Conservation (phyloP, 495 filamentous ascomycete species). For the Cenococcum geophilum region DNA sequence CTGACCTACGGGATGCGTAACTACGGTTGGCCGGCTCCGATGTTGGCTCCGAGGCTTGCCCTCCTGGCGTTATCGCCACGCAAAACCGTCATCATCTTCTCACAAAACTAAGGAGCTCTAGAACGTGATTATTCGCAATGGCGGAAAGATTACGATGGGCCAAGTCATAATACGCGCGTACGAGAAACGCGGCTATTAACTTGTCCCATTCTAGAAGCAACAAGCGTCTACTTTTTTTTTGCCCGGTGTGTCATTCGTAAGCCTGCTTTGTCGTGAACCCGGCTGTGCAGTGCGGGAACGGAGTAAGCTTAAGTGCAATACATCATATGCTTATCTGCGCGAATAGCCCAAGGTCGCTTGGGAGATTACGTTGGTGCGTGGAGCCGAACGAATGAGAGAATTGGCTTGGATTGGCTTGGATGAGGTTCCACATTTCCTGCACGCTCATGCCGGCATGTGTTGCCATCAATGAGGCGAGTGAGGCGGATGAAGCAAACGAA, state of each 20-base stretch:
- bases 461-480: no score
- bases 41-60: not conserved
- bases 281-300: constrained; percentile 14
- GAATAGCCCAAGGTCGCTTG: constrained; percentile 3
- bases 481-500: not conserved
- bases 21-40: not conserved
- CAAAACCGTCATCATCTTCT: not conserved
- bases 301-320: constrained; percentile 28
- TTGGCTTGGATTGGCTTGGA: not conserved
- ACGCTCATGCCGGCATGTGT: not conserved
- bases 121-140: constrained; percentile 1
- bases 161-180: not conserved
- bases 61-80: no score
- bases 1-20: not conserved
- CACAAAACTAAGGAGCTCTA: not conserved
- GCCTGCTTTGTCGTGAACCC: not conserved
- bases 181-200: not conserved
- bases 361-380: constrained; percentile 18
- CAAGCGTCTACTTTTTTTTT: no score
- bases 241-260: not conserved
- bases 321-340: constrained; percentile 17
- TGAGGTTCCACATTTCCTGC: not conserved
- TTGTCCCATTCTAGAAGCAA: not conserved
- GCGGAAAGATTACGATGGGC: not conserved
- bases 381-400: constrained; percentile 11